Conservation (phyloP, 108 stramenopile species). For the Epipyxis sp. region DNA sequence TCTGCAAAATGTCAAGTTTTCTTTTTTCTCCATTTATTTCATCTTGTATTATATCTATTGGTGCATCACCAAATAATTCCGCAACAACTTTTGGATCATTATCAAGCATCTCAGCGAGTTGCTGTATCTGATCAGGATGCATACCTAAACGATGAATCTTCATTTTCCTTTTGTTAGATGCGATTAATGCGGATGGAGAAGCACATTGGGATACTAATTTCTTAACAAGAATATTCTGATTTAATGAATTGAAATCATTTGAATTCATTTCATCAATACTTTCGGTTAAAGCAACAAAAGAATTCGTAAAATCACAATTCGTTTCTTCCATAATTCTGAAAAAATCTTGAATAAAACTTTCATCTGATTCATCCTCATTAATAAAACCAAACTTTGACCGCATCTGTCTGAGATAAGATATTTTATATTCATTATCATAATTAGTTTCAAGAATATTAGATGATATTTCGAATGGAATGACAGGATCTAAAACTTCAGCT, state of each 20-base stretch:
- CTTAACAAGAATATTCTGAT: not conserved
- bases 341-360: not conserved
- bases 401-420: not conserved
- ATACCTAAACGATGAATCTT: not conserved
- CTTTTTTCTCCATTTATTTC: not conserved
- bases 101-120: not conserved
- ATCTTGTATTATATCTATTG: not conserved
- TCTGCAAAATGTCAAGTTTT: not conserved
- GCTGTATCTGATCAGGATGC: not conserved
- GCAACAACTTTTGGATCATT: not conserved
- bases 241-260: no score
- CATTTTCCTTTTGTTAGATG: not conserved
- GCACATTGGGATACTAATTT: not conserved
- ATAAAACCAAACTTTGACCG: conserved; percentile 6
- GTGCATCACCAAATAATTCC: not conserved
- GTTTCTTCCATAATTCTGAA: not conserved
- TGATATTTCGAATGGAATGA: not conserved
- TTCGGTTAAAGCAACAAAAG: not conserved
- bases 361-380: not conserved
- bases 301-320: not conserved
- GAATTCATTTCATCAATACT: not conserved
- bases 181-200: not conserved
- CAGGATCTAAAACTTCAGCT: not conserved
- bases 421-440: not conserved
- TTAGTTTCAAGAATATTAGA: not conserved